These are phyloP conservation scores for Beauveria medogensis DNA, from an alignment of 2,329 filamentous ascomycete species.

Conservation along the genomic window DNA sequence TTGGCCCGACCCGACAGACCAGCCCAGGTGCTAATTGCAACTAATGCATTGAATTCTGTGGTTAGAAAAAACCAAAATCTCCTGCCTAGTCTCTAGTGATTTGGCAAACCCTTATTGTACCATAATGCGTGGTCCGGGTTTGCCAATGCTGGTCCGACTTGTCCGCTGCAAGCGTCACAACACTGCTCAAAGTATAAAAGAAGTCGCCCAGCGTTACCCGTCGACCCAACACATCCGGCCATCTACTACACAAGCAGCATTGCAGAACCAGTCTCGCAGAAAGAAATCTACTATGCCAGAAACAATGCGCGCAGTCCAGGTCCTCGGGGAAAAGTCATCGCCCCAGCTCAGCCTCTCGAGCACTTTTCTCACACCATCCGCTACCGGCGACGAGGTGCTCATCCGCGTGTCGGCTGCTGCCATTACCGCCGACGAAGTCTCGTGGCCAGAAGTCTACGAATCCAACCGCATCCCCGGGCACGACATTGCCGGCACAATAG, in stretches of 20 bases:
- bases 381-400: slow-evolving; percentile 17
- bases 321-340: slow-evolving; percentile 18
- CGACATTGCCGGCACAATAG: slow-evolving; percentile 27
- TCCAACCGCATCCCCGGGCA: slow-evolving; percentile 25
- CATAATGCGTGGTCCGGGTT: neutral
- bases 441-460: slow-evolving; percentile 26
- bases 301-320: slow-evolving; percentile 27
- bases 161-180: neutral
- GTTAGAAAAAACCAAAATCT: neutral
- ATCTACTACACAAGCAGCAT: neutral
- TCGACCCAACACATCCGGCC: neutral
- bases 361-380: slow-evolving; percentile 14
- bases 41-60: neutral
- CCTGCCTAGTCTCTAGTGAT: neutral
- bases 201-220: neutral
- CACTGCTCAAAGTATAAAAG: neutral
- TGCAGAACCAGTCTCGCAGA: neutral
- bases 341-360: slow-evolving; percentile 15
- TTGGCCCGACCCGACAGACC: neutral
- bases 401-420: slow-evolving; percentile 25
- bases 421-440: slow-evolving; percentile 26
- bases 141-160: neutral
- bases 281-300: neutral
- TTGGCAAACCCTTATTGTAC: neutral
- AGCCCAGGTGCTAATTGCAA: neutral